phyloP scores from a whole-genome alignment of 371 early-diverging fungal species.

The Mucor sp. region DNA sequence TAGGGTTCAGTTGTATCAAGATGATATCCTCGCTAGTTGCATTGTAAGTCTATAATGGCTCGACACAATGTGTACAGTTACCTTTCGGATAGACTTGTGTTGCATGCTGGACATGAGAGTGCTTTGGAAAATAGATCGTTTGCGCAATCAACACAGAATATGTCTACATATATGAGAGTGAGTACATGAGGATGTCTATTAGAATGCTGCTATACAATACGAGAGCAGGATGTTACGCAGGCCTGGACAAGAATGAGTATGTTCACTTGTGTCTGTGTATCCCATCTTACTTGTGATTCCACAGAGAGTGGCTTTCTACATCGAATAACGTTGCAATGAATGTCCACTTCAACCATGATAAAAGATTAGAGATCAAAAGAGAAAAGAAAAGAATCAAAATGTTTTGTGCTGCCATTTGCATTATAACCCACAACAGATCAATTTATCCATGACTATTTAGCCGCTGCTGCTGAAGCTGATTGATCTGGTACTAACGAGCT shows the following conservation, averaged over 20 bases:
- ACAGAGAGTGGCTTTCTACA: constrained; percentile 51
- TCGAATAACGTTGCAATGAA: constrained; percentile 62
- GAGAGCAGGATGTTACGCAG: constrained; percentile 78
- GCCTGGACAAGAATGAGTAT: constrained; percentile 37
- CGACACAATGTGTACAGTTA: background rate
- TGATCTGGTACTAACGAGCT: no score
- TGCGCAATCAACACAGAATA: constrained; percentile 79
- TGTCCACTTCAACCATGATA: constrained; percentile 34
- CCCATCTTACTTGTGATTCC: constrained; percentile 33
- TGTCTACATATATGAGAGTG: constrained; percentile 51
- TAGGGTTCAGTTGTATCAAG: constrained; percentile 67
- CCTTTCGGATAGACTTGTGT: constrained; percentile 54
- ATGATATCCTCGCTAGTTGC: constrained; percentile 67
- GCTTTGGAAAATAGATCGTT: constrained; percentile 56
- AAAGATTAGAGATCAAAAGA: background rate
- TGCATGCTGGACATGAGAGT: constrained; percentile 78
- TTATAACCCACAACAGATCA: no score
- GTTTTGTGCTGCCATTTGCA: no score
- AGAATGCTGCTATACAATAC: constrained; percentile 36
- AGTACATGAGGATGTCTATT: background rate
- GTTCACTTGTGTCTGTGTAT: background rate
- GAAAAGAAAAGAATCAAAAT: background rate
- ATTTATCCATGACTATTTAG: no score
- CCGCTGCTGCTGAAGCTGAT: no score
- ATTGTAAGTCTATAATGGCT: background rate